These are phyloP conservation scores for Hygrocybe punicea DNA, from an alignment of 768 basidiomycete species.

Conservation along the genomic window DNA sequence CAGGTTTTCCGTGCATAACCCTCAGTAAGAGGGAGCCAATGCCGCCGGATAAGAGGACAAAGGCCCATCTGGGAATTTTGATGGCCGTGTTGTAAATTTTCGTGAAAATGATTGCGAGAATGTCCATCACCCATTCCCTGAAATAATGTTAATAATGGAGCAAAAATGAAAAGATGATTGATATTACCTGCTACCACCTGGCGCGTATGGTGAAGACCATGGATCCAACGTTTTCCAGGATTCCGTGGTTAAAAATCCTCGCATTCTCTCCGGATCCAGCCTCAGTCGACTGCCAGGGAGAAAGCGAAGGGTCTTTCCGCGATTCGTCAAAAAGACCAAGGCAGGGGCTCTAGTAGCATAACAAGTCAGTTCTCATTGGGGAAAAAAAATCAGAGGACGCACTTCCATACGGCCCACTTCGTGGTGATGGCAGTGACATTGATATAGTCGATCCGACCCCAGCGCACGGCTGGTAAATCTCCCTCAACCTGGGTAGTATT, in stretches of 20 bases:
- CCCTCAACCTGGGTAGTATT: constrained; percentile 56
- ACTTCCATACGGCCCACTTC: constrained; percentile 86
- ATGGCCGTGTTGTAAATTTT: constrained; percentile 51
- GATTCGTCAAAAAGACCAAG: constrained; percentile 64
- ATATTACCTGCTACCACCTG: constrained; percentile 68
- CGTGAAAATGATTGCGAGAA: constrained; percentile 48
- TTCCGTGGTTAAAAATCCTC: constrained; percentile 63
- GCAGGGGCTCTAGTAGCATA: constrained; percentile 60
- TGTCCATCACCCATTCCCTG: constrained; percentile 69
- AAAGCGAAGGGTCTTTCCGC: constrained; percentile 80
- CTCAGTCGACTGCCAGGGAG: constrained; percentile 63
- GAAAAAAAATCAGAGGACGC: constrained; percentile 26
- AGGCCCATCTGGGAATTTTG: constrained; percentile 66
- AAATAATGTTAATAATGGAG: not conserved
- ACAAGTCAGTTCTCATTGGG: constrained; percentile 1
- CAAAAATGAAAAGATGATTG: not conserved
- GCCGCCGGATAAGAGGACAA: constrained; percentile 63
- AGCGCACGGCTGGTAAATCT: constrained; percentile 70
- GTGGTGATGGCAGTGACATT: constrained; percentile 81
- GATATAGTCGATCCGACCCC: constrained; percentile 85
- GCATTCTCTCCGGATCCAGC: constrained; percentile 55
- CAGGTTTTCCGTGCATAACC: constrained; percentile 47
- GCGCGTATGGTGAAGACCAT: constrained; percentile 68
- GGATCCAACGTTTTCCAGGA: constrained; percentile 59
- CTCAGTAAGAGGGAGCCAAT: constrained; percentile 66